A percentile compares a stretch with the other conserved stretches of the same genome.
Conservation (phyloP, 2,329 filamentous ascomycete genomes). For the Aspergillus unguis region DNA sequence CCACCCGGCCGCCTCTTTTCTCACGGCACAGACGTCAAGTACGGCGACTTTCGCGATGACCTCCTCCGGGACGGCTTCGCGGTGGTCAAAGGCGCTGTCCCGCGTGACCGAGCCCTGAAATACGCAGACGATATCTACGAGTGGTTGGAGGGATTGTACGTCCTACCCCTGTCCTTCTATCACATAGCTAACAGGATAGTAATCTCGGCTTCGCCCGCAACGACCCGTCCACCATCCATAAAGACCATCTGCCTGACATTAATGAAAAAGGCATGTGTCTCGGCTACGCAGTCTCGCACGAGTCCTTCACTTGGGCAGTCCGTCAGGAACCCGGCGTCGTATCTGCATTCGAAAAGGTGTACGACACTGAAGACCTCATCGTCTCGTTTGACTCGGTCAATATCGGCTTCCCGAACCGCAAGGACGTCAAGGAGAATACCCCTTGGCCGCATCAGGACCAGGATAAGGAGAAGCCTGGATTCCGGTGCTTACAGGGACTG, state of each 20-base stretch:
- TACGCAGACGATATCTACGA: conserved; percentile 26
- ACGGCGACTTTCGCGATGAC: conserved; percentile 25
- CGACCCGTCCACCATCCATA: conserved; percentile 33
- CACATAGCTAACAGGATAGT: conserved; percentile 10
- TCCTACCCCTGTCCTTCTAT: neutral
- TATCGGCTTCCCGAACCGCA: conserved; percentile 41
- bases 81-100: conserved; percentile 47
- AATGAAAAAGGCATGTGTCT: conserved; percentile 51
- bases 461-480: conserved; percentile 44
- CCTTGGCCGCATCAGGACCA: conserved; percentile 50
- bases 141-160: conserved; percentile 25
- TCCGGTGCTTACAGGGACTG: conserved; percentile 50
- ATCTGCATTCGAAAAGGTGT: conserved; percentile 47
- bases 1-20: conserved; percentile 11
- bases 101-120: conserved; percentile 37
- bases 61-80: conserved; percentile 42
- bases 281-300: conserved; percentile 48
- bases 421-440: conserved; percentile 26
- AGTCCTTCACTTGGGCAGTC: conserved; percentile 49
- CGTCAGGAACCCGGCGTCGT: conserved; percentile 48
- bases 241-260: conserved; percentile 37
- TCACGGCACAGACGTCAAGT: conserved; percentile 17
- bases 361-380: conserved; percentile 46
- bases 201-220: conserved; percentile 37
- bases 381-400: conserved; percentile 52